These are phyloP conservation scores for Colletotrichum lini DNA, from an alignment of 2,329 filamentous ascomycete species.

Conservation along the genomic window DNA sequence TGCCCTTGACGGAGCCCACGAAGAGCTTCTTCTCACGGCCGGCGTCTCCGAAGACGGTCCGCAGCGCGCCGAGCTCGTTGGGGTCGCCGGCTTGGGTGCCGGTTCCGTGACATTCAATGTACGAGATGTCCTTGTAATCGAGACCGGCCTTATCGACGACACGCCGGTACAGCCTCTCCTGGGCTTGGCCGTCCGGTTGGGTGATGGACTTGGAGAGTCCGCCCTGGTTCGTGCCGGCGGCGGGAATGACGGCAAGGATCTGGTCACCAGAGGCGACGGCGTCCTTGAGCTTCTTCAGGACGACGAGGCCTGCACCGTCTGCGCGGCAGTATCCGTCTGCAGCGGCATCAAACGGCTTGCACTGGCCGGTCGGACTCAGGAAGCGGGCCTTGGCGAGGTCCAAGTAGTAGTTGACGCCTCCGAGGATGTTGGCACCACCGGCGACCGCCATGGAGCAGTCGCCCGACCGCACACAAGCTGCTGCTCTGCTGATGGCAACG, in stretches of 20 bases:
- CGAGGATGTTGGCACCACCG: conserved; percentile 57
- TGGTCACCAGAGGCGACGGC: conserved; percentile 50
- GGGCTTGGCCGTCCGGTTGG: conserved; percentile 42
- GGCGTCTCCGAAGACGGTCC: conserved; percentile 57
- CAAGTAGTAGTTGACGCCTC: not conserved
- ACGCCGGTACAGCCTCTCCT: conserved; percentile 60
- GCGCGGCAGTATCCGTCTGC: conserved; percentile 66
- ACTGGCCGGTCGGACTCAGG: conserved; percentile 50
- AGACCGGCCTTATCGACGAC: conserved; percentile 57
- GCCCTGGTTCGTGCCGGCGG: conserved; percentile 58
- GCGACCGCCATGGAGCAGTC: conserved; percentile 54
- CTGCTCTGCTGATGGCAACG: conserved; percentile 33
- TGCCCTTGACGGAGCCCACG: conserved; percentile 44
- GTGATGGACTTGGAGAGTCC: conserved; percentile 52
- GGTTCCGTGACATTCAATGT: conserved; percentile 61
- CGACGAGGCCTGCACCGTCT: conserved; percentile 60
- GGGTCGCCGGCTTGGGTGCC: conserved; percentile 61
- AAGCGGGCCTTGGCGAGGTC: conserved; percentile 45
- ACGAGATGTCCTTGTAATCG: not conserved
- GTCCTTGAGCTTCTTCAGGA: conserved; percentile 56
- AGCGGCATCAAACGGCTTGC: conserved; percentile 51
- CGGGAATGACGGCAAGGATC: conserved; percentile 57
- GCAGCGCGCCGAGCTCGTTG: conserved; percentile 62
- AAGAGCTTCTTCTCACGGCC: not conserved
- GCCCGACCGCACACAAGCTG: conserved; percentile 34